These are phyloP conservation scores for Pseudocercospora fuligena DNA, from an alignment of 2,329 filamentous ascomycete species.

Conservation along the genomic window DNA sequence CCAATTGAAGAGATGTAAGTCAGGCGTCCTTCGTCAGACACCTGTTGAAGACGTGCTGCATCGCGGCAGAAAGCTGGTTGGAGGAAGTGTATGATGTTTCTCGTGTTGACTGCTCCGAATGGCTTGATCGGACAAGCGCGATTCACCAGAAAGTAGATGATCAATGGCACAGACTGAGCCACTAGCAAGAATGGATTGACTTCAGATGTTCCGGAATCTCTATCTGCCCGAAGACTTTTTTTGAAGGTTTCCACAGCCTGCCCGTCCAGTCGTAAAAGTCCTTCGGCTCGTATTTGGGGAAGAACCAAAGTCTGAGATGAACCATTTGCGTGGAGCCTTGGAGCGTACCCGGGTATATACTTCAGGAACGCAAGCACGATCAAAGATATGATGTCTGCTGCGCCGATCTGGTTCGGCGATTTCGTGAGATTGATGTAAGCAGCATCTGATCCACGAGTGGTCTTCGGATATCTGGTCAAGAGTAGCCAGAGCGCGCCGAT, in stretches of 20 bases:
- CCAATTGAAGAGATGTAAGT: constrained; percentile 23
- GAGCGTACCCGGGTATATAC: constrained; percentile 14
- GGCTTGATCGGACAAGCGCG: constrained; percentile 24
- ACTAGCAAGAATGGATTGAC: constrained; percentile 23
- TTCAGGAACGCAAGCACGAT: constrained; percentile 14
- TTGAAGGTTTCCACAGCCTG: constrained; percentile 12
- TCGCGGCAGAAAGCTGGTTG: constrained; percentile 17
- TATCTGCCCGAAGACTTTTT: neutral
- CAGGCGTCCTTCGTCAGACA: constrained; percentile 5
- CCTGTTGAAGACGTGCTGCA: neutral
- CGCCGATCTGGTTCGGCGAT: constrained; percentile 15
- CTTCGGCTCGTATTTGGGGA: constrained; percentile 15
- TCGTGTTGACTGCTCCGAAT: constrained; percentile 27
- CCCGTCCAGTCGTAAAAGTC: constrained; percentile 10
- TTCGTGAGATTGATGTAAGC: neutral
- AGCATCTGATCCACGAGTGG: neutral
- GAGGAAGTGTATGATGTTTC: constrained; percentile 22
- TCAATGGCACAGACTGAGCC: constrained; percentile 22
- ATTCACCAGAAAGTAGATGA: constrained; percentile 21
- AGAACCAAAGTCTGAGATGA: constrained; percentile 6
- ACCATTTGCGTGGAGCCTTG: neutral
- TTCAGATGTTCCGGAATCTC: neutral
- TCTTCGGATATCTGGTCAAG: neutral
- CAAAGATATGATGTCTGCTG: constrained; percentile 7
- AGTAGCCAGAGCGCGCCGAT: neutral